Conservation (phyloP, 73 alveolate genomes). For the Paramecium tetraurelia region DNA sequence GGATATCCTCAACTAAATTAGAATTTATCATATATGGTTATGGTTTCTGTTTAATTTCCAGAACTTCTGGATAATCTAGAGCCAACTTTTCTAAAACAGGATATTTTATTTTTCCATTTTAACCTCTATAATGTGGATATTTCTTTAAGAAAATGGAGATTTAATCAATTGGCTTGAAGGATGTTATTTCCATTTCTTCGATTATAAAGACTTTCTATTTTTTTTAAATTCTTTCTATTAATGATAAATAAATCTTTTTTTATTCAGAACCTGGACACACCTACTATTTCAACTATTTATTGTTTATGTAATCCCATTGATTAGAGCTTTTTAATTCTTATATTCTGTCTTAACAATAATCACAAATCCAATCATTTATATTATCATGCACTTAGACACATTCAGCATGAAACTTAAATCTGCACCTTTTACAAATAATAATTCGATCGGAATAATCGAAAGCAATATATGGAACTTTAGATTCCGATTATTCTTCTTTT, state of each 20-base stretch:
- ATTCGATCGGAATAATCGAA: slow-evolving; percentile 37
- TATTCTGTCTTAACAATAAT: neutral
- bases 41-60: neutral
- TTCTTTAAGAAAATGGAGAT: neutral
- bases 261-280: neutral
- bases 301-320: slow-evolving; percentile 37
- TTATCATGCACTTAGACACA: neutral
- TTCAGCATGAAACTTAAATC: slow-evolving; percentile 48
- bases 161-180: neutral
- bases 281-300: neutral
- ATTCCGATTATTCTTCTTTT: slow-evolving; percentile 31
- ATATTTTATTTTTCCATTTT: slow-evolving; percentile 1
- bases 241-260: neutral
- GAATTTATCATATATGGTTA: slow-evolving; percentile 34
- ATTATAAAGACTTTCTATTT: slow-evolving; percentile 13
- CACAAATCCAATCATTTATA: slow-evolving; percentile 23
- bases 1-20: neutral
- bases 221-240: slow-evolving; percentile 24
- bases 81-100: slow-evolving; percentile 22
- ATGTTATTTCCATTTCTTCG: neutral
- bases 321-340: neutral
- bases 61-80: neutral
- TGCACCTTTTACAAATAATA: slow-evolving; percentile 33
- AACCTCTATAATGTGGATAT: slow-evolving; percentile 4
- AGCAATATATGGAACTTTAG: slow-evolving; percentile 38